These are phyloP conservation scores for Barnettozyma sp. DNA, from an alignment of 805 yeast species.

Conservation along the genomic window DNA sequence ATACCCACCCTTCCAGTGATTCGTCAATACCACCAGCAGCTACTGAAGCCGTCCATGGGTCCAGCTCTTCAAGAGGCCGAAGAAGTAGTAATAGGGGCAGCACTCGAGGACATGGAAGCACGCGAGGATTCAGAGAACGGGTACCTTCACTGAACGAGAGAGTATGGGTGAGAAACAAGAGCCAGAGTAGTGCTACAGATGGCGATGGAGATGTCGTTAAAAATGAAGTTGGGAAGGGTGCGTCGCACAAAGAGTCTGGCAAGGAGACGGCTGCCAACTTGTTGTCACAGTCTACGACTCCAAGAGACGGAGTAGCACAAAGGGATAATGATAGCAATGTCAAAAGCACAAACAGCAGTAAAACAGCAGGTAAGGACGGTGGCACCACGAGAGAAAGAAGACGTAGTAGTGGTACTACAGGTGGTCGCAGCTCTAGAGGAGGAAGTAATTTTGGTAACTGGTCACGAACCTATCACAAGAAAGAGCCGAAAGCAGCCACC, in stretches of 20 bases:
- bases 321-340: no score
- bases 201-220: conserved; percentile 8
- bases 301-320: no score
- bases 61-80: neutral
- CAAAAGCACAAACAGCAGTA: no score
- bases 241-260: no score
- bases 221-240: no score
- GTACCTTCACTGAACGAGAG: neutral
- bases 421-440: conserved; percentile 4
- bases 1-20: neutral
- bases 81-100: conserved; percentile 21
- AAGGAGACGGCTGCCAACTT: no score
- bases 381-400: neutral
- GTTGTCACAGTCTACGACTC: no score
- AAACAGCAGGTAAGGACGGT: no score
- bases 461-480: conserved; percentile 6
- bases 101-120: conserved; percentile 10
- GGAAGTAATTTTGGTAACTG: conserved; percentile 1
- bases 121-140: conserved; percentile 4
- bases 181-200: neutral
- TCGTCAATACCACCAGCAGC: neutral
- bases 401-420: conserved; percentile 22
- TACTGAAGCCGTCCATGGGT: neutral
- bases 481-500: no score
- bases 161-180: conserved; percentile 5